Evolutionary conservation across 257 asterid genomes (phyloP), one percentile per base, ranked within the genome.

Genomic region (Osmanthus fragrans): DNA sequence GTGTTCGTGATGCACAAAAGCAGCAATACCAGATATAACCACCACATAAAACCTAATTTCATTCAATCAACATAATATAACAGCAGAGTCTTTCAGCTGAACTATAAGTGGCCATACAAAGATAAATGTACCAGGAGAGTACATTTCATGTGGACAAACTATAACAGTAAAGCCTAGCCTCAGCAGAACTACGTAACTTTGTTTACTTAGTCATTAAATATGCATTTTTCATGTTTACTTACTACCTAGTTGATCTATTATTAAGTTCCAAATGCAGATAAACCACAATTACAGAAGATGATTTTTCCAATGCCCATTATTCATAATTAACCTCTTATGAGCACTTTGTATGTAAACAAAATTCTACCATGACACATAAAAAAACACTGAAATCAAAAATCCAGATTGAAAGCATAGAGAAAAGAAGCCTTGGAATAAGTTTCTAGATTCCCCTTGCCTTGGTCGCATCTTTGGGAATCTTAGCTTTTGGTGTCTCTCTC

Each of bases 401-500:
- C 36, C 39, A 71, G 54, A 76, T 29, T 73, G 54, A 27, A 63
- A 79, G 58, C 72, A 66, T 51, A 81, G 73, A 42, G 63, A 65
- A 73, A 30, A 21, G 80, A 32, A 40, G 73, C 73, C 21, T 68
- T 27, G 15, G 51, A 79, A 64, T 16, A 58, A 77, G 19, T 68
- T 65, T 54, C 79, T 75, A 67, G 76, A 25, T 70, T 77, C n/a
- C 73, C 78, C 87, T 86, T 85, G 86, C 97, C 93, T 83, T 92
- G 70, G 79, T 77, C 74, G 70, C 79, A 68, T 81, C 74, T 83
- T 79, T 87, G 64, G 96, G 97, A 60, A 91, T 89, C 85, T 58
- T 86, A 58, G 82, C 90, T 81, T 83, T 89, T 74, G 98, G 97
- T 49, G 98, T 91, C 33, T 75, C 82, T 76, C 85, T 81, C 79